Evolutionary conservation across 2,329 filamentous ascomycete genomes (phyloP).

Genomic region (Knufia petricola): DNA sequence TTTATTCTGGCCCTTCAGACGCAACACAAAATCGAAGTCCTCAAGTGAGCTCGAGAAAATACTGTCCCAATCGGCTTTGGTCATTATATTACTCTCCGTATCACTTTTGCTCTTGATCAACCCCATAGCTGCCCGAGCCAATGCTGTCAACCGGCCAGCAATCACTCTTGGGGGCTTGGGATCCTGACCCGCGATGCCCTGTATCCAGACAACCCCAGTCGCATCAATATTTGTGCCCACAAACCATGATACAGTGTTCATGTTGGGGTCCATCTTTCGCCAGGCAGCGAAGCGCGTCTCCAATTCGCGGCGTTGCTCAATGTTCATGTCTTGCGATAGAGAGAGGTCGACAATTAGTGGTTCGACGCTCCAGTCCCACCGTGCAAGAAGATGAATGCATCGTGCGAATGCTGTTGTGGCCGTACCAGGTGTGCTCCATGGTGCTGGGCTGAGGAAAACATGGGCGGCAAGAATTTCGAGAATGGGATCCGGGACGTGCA

Average conservation of each 20-base stretch:
- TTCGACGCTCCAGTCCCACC: conserved; percentile 85
- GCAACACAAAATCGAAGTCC: conserved; percentile 82
- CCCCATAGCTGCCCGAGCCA: conserved; percentile 67
- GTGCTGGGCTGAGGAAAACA: conserved; percentile 70
- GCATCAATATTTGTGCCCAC: conserved; percentile 69
- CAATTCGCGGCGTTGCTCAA: conserved; percentile 32
- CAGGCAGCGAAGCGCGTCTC: conserved; percentile 65
- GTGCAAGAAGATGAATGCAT: conserved; percentile 66
- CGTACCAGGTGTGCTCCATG: conserved; percentile 69
- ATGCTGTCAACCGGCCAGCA: conserved; percentile 68
- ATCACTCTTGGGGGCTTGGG: conserved; percentile 66
- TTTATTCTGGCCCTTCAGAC: conserved; percentile 44
- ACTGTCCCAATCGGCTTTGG: conserved; percentile 26
- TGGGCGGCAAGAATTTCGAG: conserved; percentile 73
- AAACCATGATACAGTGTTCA: conserved; percentile 76
- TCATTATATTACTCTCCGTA: conserved; percentile 42
- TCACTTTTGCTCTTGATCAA: conserved; percentile 43
- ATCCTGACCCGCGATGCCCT: conserved; percentile 32
- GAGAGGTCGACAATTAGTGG: conserved; percentile 68
- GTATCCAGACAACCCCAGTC: conserved; percentile 72
- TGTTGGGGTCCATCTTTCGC: conserved; percentile 76
- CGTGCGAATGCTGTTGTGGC: conserved; percentile 71
- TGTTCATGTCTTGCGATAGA: conserved; percentile 50
- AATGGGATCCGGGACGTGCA: conserved; percentile 68
- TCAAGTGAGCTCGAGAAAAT: conserved; percentile 64